phyloP scores from a whole-genome alignment of 352 stramenopile species.

The Phytophthora podocarpi region DNA sequence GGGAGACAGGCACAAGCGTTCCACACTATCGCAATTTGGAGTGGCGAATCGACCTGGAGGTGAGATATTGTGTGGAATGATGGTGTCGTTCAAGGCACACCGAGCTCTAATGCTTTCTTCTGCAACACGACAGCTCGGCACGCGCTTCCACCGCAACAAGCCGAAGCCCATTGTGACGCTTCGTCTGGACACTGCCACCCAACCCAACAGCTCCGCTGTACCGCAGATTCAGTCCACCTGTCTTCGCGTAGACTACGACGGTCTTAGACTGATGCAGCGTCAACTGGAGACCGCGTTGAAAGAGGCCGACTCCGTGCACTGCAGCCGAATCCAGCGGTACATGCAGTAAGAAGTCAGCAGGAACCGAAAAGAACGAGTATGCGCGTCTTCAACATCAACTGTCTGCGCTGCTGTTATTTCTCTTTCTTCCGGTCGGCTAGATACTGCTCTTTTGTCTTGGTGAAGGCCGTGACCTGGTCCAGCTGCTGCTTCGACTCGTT shows the following conservation, averaged over 20 bases:
- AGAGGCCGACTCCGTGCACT: conserved; percentile 71
- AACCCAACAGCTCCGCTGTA: conserved; percentile 21
- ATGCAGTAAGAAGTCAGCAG: conserved; percentile 46
- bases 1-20: conserved; percentile 45
- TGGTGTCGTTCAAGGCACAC: background rate
- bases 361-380: background rate
- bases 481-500: conserved; percentile 75
- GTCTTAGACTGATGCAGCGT: conserved; percentile 64
- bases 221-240: conserved; percentile 44
- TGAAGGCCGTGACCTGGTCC: conserved; percentile 80
- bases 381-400: background rate
- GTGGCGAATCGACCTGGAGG: conserved; percentile 86
- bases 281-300: conserved; percentile 72
- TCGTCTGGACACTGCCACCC: conserved; percentile 49
- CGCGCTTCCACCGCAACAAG: conserved; percentile 61
- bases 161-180: conserved; percentile 78
- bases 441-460: conserved; percentile 46
- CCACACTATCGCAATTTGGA: conserved; percentile 69
- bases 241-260: conserved; percentile 67
- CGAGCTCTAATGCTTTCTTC: background rate
- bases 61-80: conserved; percentile 9
- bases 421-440: conserved; percentile 29
- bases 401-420: conserved; percentile 16
- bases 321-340: conserved; percentile 77
- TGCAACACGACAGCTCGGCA: conserved; percentile 48